phyloP scores from a whole-genome alignment of 2,329 filamentous ascomycete species.

The Lachnellula arida region DNA sequence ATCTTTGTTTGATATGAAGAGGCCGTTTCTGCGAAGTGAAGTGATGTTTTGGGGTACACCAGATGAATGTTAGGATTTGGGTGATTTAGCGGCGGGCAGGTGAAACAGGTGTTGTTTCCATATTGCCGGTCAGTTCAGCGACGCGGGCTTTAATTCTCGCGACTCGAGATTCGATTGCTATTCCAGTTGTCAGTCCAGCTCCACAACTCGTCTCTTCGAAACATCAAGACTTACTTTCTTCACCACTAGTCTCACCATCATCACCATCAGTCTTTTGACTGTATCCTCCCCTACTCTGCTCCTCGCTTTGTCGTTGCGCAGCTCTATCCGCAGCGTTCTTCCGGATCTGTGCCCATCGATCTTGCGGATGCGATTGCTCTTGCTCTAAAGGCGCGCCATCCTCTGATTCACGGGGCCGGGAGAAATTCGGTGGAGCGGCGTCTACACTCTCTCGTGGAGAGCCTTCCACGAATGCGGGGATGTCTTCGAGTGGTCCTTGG shows the following conservation, averaged over 20 bases:
- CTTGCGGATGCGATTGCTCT: conserved; percentile 47
- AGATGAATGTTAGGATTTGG: not conserved
- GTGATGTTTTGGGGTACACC: not conserved
- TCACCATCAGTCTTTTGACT: conserved; percentile 60
- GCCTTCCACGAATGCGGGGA: conserved; percentile 73
- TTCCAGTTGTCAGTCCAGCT: conserved; percentile 24
- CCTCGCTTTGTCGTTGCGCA: conserved; percentile 59
- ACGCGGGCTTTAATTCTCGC: conserved; percentile 97
- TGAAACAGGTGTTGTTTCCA: conserved; percentile 46
- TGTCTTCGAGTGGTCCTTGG: conserved; percentile 81
- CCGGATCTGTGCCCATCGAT: conserved; percentile 93
- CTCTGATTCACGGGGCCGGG: conserved; percentile 11
- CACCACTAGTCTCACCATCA: conserved; percentile 86
- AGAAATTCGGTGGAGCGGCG: conserved; percentile 29
- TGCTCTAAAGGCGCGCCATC: conserved; percentile 31
- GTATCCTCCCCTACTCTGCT: conserved; percentile 51
- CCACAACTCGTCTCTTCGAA: not conserved
- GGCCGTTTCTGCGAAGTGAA: not conserved
- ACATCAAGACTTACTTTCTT: conserved; percentile 70
- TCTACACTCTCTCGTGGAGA: conserved; percentile 33
- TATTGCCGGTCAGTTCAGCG: conserved; percentile 84
- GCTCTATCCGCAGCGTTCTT: conserved; percentile 88
- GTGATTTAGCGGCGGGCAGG: conserved; percentile 9
- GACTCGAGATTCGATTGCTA: conserved; percentile 92
- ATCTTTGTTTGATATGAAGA: not conserved